Base-by-base conservation (phyloP, 1,284 basidiomycete species). In the Golubevia sp. region DNA sequence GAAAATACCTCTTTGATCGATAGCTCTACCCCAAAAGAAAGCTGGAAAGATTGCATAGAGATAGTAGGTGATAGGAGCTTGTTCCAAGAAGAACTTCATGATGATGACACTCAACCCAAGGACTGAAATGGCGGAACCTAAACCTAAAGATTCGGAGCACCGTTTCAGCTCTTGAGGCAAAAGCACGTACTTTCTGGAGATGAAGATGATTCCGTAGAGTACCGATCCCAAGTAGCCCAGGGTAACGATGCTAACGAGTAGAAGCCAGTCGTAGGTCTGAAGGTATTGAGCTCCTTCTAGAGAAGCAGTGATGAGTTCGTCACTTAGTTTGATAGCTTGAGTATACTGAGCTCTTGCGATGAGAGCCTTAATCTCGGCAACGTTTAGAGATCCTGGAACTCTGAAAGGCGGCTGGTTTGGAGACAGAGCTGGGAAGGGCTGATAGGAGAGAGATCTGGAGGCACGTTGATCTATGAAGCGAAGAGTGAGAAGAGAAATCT, bases 201-300 rank as follows among this genome's bases (percentile, higher is more conserved):
- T 66, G 63, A 73, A 82, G 3, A 76, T 51, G 11, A 76, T 58
- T 4, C 75, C 70, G 59, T 84, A 82, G 5, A 79, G 23, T 26
- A 90, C 89, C 89, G 92, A 94, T 53, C 92, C 92, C 0, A 88
- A 75, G 81, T 95, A 95, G 3, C 91, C 92, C 2, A 86, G 72
- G 1, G 88, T 88, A 55, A 93, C 91, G 63, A 94, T 89, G 0
- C 80, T 84, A 24, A 89, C 88, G 25, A 95, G 89, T 51, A 93
- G 84, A 27, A 88, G 86, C 50, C 91, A 90, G 76, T 95, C 92
- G 77, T 94, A 90, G 26, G 91, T 93, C 82, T 94, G 91, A 3
- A 95, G 87, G 79, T 95, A 95, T 52, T 88, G 88, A 21, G 93
- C 85, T 0, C 92, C 93, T 55, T 87, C 84, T 2, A 94, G 85